Conservation (phyloP, 768 basidiomycete genomes). For the Mycena chlorophos region DNA sequence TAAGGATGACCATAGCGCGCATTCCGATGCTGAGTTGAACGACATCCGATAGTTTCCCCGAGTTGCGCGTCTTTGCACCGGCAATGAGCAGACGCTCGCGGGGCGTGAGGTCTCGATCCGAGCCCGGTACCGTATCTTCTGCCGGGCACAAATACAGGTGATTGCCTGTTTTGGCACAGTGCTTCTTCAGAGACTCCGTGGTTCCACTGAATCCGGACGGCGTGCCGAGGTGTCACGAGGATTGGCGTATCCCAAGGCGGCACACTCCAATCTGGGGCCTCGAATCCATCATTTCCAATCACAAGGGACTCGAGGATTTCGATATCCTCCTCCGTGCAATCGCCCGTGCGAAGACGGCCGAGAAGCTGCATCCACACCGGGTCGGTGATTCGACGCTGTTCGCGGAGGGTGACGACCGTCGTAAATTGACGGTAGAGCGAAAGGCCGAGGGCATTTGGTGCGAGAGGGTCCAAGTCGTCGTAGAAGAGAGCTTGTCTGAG, state of each 20-base stretch:
- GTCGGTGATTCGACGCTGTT: constrained; percentile 39
- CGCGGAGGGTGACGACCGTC: constrained; percentile 35
- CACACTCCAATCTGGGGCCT: neutral
- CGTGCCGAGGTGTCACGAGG: neutral
- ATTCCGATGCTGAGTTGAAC: constrained; percentile 31
- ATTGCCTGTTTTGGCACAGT: neutral
- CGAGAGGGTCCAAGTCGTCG: neutral
- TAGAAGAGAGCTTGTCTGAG: constrained; percentile 25
- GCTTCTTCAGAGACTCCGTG: neutral
- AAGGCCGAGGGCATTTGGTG: constrained; percentile 21
- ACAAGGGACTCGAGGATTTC: constrained; percentile 26
- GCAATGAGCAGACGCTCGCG: neutral
- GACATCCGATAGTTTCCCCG: constrained; percentile 10
- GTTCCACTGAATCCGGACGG: neutral
- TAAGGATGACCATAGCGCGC: constrained; percentile 32
- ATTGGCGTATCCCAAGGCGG: neutral
- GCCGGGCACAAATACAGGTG: neutral
- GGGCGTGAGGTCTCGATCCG: constrained; percentile 2
- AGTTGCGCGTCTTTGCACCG: neutral
- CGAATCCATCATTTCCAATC: neutral
- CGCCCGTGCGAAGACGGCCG: constrained; percentile 26
- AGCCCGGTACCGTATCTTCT: neutral
- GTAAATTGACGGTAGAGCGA: constrained; percentile 30
- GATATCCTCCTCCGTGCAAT: constrained; percentile 30
- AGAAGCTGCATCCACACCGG: constrained; percentile 34